Evolutionary conservation across 805 yeast species (phyloP).

Genomic region (Torulaspora maleeae): DNA sequence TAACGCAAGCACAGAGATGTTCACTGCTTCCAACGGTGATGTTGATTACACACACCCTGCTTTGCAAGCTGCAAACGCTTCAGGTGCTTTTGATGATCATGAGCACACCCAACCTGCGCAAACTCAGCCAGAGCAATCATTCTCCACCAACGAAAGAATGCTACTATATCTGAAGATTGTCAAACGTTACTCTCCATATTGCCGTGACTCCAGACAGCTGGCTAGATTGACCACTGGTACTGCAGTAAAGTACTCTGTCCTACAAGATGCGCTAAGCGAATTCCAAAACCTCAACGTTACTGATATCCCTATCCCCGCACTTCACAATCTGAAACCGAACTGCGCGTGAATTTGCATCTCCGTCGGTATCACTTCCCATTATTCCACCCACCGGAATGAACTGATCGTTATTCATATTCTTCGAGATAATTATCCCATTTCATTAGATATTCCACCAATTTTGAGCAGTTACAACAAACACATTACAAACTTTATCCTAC

Average conservation of each 20-base stretch:
- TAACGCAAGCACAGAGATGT: constrained; percentile 12
- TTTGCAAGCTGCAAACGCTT: constrained; percentile 37
- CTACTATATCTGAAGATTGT: constrained; percentile 52
- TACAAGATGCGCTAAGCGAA: constrained; percentile 38
- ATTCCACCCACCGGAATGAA: constrained; percentile 2
- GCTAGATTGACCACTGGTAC: constrained; percentile 45
- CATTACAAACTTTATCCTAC: background rate
- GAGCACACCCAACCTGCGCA: constrained; percentile 10
- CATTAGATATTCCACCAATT: constrained; percentile 3
- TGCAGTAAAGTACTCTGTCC: constrained; percentile 40
- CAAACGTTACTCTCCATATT: constrained; percentile 45
- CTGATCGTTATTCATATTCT: constrained; percentile 10
- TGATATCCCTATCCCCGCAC: constrained; percentile 42
- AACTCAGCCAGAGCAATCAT: constrained; percentile 11
- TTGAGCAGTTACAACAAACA: background rate
- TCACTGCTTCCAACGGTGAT: constrained; percentile 22
- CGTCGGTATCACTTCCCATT: background rate
- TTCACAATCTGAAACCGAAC: constrained; percentile 34
- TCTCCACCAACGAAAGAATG: constrained; percentile 42
- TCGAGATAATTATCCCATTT: constrained; percentile 6
- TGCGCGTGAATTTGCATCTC: constrained; percentile 11
- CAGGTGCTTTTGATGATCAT: constrained; percentile 38
- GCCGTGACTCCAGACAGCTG: constrained; percentile 45
- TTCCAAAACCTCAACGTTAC: constrained; percentile 38
- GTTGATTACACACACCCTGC: constrained; percentile 36